phyloP scores from a whole-genome alignment of 2,329 filamentous ascomycete genomes.

The Aspergillus pseudoviridinutans region DNA sequence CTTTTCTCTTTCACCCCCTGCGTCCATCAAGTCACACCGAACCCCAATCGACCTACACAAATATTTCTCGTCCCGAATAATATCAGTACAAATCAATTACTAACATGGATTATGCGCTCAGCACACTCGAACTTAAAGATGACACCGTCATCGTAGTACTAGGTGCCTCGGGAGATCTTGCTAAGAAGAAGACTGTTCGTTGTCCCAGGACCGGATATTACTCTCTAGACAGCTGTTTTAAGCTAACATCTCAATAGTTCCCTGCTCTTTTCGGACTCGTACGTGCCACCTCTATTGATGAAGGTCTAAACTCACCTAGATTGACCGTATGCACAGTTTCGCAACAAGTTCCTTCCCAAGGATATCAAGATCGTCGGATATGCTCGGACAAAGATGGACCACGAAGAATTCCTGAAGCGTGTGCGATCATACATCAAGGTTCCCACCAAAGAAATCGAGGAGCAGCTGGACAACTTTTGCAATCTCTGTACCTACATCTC shows the following conservation, averaged over 20 bases:
- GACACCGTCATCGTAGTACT: conserved; percentile 97
- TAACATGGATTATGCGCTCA: conserved; percentile 47
- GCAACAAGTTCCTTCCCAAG: conserved; percentile 96
- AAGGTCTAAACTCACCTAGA: conserved; percentile 1
- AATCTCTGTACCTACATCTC: conserved; percentile 86
- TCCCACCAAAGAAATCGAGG: conserved; percentile 93
- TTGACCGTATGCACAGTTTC: conserved; percentile 60
- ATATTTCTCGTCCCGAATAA: background rate
- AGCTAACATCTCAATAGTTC: conserved; percentile 57
- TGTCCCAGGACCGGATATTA: conserved; percentile 2
- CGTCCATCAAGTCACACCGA: background rate
- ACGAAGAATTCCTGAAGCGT: conserved; percentile 86
- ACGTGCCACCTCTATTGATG: conserved; percentile 44
- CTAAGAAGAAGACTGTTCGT: conserved; percentile 98
- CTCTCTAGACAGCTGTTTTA: conserved; percentile 6
- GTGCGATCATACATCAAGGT: conserved; percentile 99
- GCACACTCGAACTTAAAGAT: conserved; percentile 92
- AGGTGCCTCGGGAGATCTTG: conserved; percentile 93
- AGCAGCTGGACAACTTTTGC: conserved; percentile 89
- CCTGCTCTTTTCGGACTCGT: conserved; percentile 96
- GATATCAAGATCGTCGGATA: conserved; percentile 97
- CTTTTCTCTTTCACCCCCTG: background rate
- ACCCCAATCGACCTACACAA: conserved; percentile 1
- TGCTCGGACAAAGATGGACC: conserved; percentile 99
- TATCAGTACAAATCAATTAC: conserved; percentile 6